These are phyloP conservation scores for Botrytis paeoniae DNA, from an alignment of 2,329 filamentous ascomycete species.

Conservation along the genomic window DNA sequence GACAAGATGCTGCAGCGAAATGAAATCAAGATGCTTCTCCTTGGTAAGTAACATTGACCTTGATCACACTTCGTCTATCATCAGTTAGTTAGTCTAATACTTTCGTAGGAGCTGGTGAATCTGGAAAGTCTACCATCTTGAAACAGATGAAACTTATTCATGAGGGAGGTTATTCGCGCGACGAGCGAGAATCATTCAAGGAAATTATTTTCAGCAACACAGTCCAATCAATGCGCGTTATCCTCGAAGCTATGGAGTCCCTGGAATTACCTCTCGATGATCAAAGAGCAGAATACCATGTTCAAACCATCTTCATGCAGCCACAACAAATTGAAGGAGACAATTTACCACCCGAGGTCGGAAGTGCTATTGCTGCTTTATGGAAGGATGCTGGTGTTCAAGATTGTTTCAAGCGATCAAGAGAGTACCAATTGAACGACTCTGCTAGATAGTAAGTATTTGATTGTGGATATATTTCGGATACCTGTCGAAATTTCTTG, in stretches of 20 bases:
- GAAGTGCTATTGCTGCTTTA: conserved; percentile 75
- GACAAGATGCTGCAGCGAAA: conserved; percentile 99
- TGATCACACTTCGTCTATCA: conserved; percentile 2
- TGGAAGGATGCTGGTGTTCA: conserved; percentile 86
- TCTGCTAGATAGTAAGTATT: conserved; percentile 83
- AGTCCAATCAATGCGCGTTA: conserved; percentile 86
- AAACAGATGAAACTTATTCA: conserved; percentile 99
- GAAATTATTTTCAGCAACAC: conserved; percentile 96
- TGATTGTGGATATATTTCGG: neutral
- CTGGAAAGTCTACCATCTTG: conserved; percentile 88
- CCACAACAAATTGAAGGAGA: conserved; percentile 71
- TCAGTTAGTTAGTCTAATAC: conserved; percentile 19
- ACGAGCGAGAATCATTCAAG: conserved; percentile 92
- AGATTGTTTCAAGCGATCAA: conserved; percentile 78
- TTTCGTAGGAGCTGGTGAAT: conserved; percentile 73
- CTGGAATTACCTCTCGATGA: conserved; percentile 77
- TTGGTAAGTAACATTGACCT: conserved; percentile 63
- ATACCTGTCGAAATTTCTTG: neutral
- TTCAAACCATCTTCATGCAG: conserved; percentile 42
- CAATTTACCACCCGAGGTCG: conserved; percentile 72
- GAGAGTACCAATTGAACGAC: conserved; percentile 91
- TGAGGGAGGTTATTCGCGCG: conserved; percentile 96
- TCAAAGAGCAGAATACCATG: conserved; percentile 41
- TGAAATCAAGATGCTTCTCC: conserved; percentile 99
- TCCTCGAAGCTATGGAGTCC: conserved; percentile 88